Evolutionary conservation across 169 alveolate species (phyloP).

Genomic region (Cryptosporidium felis): DNA sequence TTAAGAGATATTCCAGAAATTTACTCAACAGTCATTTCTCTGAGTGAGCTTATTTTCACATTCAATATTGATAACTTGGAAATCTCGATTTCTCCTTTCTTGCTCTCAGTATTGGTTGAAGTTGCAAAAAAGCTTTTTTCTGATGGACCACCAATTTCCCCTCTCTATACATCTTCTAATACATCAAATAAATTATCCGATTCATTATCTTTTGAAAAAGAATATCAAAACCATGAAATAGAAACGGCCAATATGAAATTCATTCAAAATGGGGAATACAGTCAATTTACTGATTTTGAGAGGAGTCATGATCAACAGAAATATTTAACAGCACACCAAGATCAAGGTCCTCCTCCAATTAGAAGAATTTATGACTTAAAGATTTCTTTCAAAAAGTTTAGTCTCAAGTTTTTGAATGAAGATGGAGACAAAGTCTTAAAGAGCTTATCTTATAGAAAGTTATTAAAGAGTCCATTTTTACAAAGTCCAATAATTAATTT

Average conservation of each 20-base stretch:
- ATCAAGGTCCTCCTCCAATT: constrained; percentile 65
- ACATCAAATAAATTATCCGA: no score
- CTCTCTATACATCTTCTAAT: constrained; percentile 54
- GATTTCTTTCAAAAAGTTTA: background rate
- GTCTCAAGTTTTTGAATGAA: background rate
- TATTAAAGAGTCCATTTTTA: no score
- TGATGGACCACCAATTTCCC: constrained; percentile 63
- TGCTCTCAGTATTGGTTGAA: background rate
- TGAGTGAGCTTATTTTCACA: constrained; percentile 19
- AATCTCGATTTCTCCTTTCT: constrained; percentile 22
- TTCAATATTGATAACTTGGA: background rate
- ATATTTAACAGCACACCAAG: no score
- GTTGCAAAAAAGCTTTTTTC: constrained; percentile 29
- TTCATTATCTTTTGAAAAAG: no score
- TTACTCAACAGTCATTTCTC: constrained; percentile 27
- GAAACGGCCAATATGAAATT: no score
- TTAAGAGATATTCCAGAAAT: constrained; percentile 40
- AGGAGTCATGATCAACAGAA: no score
- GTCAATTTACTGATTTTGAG: no score
- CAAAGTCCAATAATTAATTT: constrained; percentile 30
- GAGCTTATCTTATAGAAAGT: no score
- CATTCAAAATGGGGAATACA: no score
- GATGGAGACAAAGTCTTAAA: no score
- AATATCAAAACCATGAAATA: no score
- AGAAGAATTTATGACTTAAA: constrained; percentile 31